Evolutionary conservation across 768 basidiomycete genomes (phyloP), one percentile per base, ranked within the genome.

Genomic region (Psilocybe cyanescens): DNA sequence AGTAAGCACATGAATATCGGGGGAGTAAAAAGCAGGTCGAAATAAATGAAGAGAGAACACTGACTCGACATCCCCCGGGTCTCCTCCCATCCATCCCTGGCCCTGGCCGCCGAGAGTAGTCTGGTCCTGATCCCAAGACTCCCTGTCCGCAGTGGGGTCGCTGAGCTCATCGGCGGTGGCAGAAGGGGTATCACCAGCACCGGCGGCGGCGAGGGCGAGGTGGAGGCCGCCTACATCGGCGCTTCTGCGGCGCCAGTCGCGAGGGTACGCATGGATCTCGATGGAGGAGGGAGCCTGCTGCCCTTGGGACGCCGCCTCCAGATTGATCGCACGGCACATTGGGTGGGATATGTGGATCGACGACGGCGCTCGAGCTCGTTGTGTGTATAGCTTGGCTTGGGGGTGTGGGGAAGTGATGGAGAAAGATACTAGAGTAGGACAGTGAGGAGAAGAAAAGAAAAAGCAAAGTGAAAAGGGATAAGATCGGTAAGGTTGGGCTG

Each of bases 211-310:
- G 54, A 91, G 84, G 0, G 94, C 94, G 52, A 94, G 87, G 59
- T 89, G 86, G 60, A 98, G 83, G 33, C 95, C 95, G 11, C 95
- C 95, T 46, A 93, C 83, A 74, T 98, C 95, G 58, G 95, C 94
- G 71, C 92, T 95, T 50, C 92, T 79, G 56, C 95, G 80, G 60
- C 73, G 67, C 72, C 68, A 72, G 55, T 71, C 67, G 49, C 61
- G 70, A 9, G 65, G 65, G 52, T 62, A 58, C 29, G 57, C 57
- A 7, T 59, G 60, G n/a, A 17, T 17, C 3, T 24, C 9, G 12
- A 51, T 5, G 5, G 9, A 3, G 35, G 58, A 19, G 35, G 58
- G 17, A 12, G 59, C 35, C 28, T 64, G 55, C 49, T 49, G 53
- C 55, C 35, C 49, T 28, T 56, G 56, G 35, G 49, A 46, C 29